Conservation (phyloP, 192 early-diverging fungal species). For the Backusella liffmaniae region DNA sequence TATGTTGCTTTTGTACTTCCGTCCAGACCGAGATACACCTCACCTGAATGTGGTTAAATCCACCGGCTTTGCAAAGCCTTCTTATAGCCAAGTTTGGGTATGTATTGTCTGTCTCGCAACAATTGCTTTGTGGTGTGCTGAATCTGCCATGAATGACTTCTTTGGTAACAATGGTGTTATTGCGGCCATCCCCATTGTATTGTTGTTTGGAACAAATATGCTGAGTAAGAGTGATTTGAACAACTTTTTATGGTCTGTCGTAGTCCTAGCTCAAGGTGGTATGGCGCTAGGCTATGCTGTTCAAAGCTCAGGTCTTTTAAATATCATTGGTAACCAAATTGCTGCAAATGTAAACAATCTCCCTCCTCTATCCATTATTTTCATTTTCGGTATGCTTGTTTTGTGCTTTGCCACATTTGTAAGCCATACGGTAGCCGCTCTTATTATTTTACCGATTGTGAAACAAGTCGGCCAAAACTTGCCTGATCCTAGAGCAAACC, state of each 20-base stretch:
- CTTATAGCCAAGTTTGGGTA: constrained; percentile 26
- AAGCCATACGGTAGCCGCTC: constrained; percentile 69
- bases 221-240: constrained; percentile 76
- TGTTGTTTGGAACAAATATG: constrained; percentile 65
- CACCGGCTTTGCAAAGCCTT: not conserved
- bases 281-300: constrained; percentile 65
- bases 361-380: constrained; percentile 50
- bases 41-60: constrained; percentile 18
- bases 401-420: constrained; percentile 70
- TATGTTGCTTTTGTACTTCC: constrained; percentile 42
- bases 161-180: constrained; percentile 76
- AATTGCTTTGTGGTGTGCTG: constrained; percentile 67
- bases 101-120: constrained; percentile 54
- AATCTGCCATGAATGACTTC: constrained; percentile 46
- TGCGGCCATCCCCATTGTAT: constrained; percentile 66
- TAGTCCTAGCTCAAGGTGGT: constrained; percentile 70
- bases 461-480: constrained; percentile 59
- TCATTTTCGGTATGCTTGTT: constrained; percentile 59
- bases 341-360: constrained; percentile 46
- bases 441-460: constrained; percentile 73
- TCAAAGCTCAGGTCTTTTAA: constrained; percentile 61
- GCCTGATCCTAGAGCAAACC: constrained; percentile 57
- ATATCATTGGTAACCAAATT: constrained; percentile 54
- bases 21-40: constrained; percentile 13
- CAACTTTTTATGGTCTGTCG: constrained; percentile 57